Percentiles rank a stretch among this genome's conserved stretches.
These are phyloP conservation scores for Monoraphidium neglectum DNA, from an alignment of 139 green algal genomes.

Conservation along the genomic window DNA sequence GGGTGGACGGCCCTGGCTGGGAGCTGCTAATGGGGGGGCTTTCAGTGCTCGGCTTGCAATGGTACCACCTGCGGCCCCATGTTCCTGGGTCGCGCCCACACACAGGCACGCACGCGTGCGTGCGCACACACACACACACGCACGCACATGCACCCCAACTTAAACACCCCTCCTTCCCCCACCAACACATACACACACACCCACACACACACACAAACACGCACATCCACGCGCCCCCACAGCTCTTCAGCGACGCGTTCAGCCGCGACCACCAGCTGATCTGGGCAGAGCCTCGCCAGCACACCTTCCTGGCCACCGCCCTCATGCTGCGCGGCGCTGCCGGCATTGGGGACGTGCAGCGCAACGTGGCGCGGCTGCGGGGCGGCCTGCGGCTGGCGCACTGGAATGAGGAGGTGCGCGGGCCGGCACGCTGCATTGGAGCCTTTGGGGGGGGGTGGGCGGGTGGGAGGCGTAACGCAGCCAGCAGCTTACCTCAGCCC, in stretches of 20 bases:
- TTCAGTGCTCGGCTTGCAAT: background rate
- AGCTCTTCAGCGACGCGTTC: constrained; percentile 78
- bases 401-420: constrained; percentile 78
- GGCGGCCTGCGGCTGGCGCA: constrained; percentile 64
- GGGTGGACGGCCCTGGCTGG: background rate
- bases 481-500: background rate
- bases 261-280: constrained; percentile 66
- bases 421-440: too few relatives aligned
- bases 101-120: too few relatives aligned
- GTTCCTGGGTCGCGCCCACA: background rate
- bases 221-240: background rate
- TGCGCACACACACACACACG: background rate
- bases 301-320: constrained; percentile 73
- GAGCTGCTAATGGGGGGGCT: background rate
- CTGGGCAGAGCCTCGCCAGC: constrained; percentile 51
- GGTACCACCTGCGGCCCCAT: too few relatives aligned
- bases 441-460: background rate
- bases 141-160: too few relatives aligned
- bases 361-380: constrained; percentile 65
- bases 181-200: too few relatives aligned
- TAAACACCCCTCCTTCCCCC: too few relatives aligned
- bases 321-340: constrained; percentile 64
- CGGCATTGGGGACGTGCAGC: constrained; percentile 67
- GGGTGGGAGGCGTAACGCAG: background rate
- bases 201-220: too few relatives aligned